Evolutionary conservation across 2,329 filamentous ascomycete species (phyloP), one percentile per base, ranked within the genome.

Genomic region (Cryphonectria japonica): DNA sequence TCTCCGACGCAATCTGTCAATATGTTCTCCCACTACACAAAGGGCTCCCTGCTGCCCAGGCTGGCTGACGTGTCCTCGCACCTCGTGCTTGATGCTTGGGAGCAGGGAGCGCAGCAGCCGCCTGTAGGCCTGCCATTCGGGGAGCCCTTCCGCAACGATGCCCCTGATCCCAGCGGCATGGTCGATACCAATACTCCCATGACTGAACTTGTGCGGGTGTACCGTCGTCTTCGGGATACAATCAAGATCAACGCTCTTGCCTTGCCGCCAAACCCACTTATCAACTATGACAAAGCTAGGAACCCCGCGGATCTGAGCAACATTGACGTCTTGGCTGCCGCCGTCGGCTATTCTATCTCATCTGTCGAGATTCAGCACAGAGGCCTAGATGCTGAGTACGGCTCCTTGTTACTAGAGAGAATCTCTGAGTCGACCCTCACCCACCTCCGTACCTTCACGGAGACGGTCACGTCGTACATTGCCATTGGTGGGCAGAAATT

Each of bases 361-460:
- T 91, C 94, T 0, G 90, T 93, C 4, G 96, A 99, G 81, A 97
- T 98, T 74, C 91, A 95, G 74, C 94, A 98, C 79, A 92, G 96
- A 76, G 96, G 96, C 8, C 85, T 94, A 3, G 92, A 93, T 75
- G 89, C 90, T 32, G 88, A 92, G 74, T 87, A 88, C 63, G 91
- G 93, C 68, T 86, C 89, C 79, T 95, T 92, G 6, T 83, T 98
- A 62, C 81, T 98, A 29, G 92, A 95, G 75, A 94, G 91, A 76
- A 92, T 98, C 67, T 91, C 96, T 0, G 92, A 95, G 70, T 91
- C 97, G 78, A 87, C 89, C 1, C 83, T 99, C 72, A 96, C 93
- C 1, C 94, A 98, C 78, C 85, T 99, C 39, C 92, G 95, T 65
- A 91, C 98, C 39, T 84, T 98, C 34, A 91, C 93, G 1, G 96